Evolutionary conservation across 129 eudicot species (phyloP), one percentile per base, ranked within the genome.

Genomic region (Kitagawia praeruptora): DNA sequence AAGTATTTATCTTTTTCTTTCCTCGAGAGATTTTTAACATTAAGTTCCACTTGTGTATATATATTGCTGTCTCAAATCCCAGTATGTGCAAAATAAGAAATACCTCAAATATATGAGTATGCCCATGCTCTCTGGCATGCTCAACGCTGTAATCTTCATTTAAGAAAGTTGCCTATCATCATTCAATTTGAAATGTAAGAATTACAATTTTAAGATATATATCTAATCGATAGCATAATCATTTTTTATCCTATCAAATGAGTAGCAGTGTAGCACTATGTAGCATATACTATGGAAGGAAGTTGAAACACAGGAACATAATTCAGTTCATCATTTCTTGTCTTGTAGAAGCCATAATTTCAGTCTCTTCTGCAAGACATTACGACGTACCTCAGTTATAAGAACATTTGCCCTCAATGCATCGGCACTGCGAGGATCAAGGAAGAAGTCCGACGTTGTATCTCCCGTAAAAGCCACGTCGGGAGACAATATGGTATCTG

Each of bases 391-490:
- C 91, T 95, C 99, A 38, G 97, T 95, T 75, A 95, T 92, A 31
- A 95, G 94, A 80, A 95, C 81, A 83, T 95, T 95, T 54, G 97
- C 96, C 84, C 99, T 85, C 85, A 95, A 81, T 54, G 99, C 96
- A 86, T 95, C 99, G 58, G 99, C 92, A 80, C 89, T 95, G 61
- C 86, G 88, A 77, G 99, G 99, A 85, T 92, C 93, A 64, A 90
- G 90, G 80, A 90, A 83, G 88, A 95, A 92, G 56, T 95, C 96
- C 16, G 99, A 92, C 48, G 53, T 90, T 74, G 99, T 95, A 85
- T 95, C 99, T 58, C 99, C 97, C 1, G 97, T 95, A 86, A 95
- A 95, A 75, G 98, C 98, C 54, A 92, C 92, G 85, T 95, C 99
- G 14, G 99, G 99, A 74, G 90, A 88, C 84, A 92, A 89, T 64